Evolutionary conservation across 75 land plant species (phyloP).

Genomic region (Cupressus sempervirens): DNA sequence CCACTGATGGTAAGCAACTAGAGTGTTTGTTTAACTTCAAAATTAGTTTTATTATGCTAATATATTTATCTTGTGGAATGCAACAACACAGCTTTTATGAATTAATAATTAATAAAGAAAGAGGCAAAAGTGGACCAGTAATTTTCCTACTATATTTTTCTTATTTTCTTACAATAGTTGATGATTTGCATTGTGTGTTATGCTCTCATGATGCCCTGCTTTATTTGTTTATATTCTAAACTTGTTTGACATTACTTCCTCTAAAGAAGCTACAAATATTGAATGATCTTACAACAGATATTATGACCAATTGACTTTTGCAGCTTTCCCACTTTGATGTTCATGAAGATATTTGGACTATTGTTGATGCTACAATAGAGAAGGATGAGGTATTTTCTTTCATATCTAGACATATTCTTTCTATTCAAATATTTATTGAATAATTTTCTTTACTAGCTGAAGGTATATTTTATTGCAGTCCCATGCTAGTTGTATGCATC

Average conservation of each 20-base stretch:
- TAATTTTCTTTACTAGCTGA: not conserved
- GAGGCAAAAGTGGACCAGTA: no score
- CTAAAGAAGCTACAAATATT: not conserved
- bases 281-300: not conserved
- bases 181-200: no score
- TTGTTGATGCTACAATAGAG: conserved; percentile 97
- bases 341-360: conserved; percentile 96
- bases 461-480: no score
- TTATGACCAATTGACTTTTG: not conserved
- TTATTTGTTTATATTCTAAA: not conserved
- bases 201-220: no score
- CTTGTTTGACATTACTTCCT: not conserved
- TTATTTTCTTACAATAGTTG: no score
- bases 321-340: conserved; percentile 99
- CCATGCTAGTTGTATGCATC: conserved; percentile 74
- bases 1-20: no score
- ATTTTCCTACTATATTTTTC: no score
- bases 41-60: no score
- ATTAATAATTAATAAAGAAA: no score
- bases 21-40: no score
- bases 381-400: conserved; percentile 85
- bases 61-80: no score
- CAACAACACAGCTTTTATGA: no score
- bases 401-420: not conserved
- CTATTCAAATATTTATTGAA: not conserved